Conservation (phyloP, 2,329 filamentous ascomycete genomes). For the Emmonsiellopsis sp. region DNA sequence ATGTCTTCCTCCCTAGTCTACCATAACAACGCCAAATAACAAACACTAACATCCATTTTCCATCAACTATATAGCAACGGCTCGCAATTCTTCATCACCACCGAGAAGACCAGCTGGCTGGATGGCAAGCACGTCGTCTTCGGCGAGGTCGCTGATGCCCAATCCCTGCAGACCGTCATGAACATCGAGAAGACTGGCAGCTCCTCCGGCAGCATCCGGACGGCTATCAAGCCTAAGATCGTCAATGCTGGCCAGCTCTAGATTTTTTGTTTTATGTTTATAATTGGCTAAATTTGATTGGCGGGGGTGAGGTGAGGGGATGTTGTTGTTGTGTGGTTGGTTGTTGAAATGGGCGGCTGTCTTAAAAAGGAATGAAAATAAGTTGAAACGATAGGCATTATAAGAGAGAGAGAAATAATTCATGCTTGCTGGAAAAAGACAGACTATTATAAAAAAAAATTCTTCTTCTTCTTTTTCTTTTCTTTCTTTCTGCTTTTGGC, state of each 20-base stretch:
- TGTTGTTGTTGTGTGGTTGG: too few relatives aligned
- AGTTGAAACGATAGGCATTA: too few relatives aligned
- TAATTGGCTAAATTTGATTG: too few relatives aligned
- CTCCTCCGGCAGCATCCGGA: slow-evolving; percentile 42
- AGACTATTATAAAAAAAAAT: too few relatives aligned
- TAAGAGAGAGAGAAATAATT: too few relatives aligned
- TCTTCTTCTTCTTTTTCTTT: too few relatives aligned
- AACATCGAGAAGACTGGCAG: slow-evolving; percentile 51
- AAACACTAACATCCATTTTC: neutral
- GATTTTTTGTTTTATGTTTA: slow-evolving; percentile 12
- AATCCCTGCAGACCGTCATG: slow-evolving; percentile 47
- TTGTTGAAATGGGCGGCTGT: too few relatives aligned
- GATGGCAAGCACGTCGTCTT: slow-evolving; percentile 63
- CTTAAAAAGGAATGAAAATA: too few relatives aligned
- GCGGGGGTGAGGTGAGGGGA: too few relatives aligned
- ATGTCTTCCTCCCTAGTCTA: slow-evolving; percentile 20
- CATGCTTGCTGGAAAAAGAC: too few relatives aligned
- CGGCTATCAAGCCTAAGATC: slow-evolving; percentile 47
- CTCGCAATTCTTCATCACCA: slow-evolving; percentile 66
- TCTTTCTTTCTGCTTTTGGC: too few relatives aligned
- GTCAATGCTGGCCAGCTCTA: slow-evolving; percentile 40
- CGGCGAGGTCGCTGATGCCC: slow-evolving; percentile 49
- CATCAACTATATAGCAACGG: slow-evolving; percentile 44
- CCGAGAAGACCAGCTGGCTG: slow-evolving; percentile 56
- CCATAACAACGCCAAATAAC: neutral